Evolutionary conservation across 1,284 basidiomycete genomes (phyloP), one percentile per base, ranked within the genome.

Genomic region (Schizophyllum amplum): DNA sequence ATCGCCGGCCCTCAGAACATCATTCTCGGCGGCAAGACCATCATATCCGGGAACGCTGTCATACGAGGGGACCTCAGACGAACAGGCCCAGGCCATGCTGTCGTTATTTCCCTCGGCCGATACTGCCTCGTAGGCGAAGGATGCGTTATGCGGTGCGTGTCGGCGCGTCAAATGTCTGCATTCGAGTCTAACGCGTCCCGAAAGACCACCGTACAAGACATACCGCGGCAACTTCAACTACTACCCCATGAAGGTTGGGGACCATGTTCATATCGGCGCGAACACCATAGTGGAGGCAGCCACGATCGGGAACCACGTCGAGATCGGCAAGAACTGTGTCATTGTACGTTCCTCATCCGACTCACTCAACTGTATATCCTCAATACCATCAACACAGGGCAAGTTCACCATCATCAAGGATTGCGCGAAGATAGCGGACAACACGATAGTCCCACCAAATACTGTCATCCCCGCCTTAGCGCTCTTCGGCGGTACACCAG

Each of bases 341-440:
- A 90, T 99, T 57, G 95, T 95, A 64, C 61, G 88, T 73, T 42
- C 33, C 17, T 9, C 17, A 23, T 52, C 55, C 5, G 13, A 52
- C 52, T 22, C 9, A 53, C 22, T 51, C 20, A 21, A 56, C 55
- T 47, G 53, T 53, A 22, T 21, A 33, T 4, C 24, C 47, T 27
- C 49, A 25, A 26, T 25, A 27, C 52, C 47, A n/a, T n/a, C n/a
- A n/a, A n/a, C 47, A 6, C 64, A 97, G 95, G 95, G 97, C 24
- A 94, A 97, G 68, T 98, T 98, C 64, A 87, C 88, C 0, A 94
- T 98, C 61, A 94, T 99, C 72, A 98, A 98, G 69, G 96, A 99
- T 68, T 94, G 94, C 64, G 92, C 91, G 3, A 86, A 85, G 60
- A 87, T 92, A 59, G 88, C 84, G 59, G 94, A 96, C 69, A 87